phyloP scores from a whole-genome alignment of 140 eudicot genomes.

The Senecio squalidus region DNA sequence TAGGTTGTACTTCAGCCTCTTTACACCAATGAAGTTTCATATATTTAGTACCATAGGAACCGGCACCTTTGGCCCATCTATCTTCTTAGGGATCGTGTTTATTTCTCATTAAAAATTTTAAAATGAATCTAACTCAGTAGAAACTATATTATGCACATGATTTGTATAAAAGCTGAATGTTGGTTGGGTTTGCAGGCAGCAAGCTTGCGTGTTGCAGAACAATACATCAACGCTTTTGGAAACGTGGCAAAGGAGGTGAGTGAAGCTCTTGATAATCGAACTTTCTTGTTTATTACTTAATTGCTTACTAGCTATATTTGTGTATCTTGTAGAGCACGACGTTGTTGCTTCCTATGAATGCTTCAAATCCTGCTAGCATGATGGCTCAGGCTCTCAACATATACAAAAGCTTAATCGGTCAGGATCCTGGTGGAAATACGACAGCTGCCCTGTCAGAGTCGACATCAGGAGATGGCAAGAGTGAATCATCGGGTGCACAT shows the following conservation, averaged over 20 bases:
- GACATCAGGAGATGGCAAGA: constrained; percentile 12
- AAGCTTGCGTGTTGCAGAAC: constrained; percentile 81
- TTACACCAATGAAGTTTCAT: not conserved
- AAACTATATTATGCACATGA: not conserved
- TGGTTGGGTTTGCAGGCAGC: constrained; percentile 69
- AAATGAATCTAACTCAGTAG: no score
- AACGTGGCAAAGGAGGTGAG: constrained; percentile 82
- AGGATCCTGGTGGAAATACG: constrained; percentile 26
- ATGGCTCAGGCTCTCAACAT: constrained; percentile 64
- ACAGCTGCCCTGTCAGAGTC: constrained; percentile 15
- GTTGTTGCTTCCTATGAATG: constrained; percentile 62
- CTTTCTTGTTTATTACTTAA: not conserved
- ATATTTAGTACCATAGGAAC: not conserved
- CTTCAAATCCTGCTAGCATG: constrained; percentile 67
- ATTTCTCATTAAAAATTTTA: no score
- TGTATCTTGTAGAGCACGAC: constrained; percentile 61
- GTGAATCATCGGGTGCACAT: constrained; percentile 13
- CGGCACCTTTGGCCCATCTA: not conserved
- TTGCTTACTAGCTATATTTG: not conserved
- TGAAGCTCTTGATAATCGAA: not conserved
- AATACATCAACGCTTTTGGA: constrained; percentile 79
- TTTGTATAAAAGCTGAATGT: not conserved
- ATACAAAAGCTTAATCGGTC: constrained; percentile 56
- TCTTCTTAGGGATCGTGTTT: not conserved
- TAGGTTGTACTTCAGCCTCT: not conserved